phyloP scores from a whole-genome alignment of 1,284 basidiomycete species.

The Ceratobasidium sp. region DNA sequence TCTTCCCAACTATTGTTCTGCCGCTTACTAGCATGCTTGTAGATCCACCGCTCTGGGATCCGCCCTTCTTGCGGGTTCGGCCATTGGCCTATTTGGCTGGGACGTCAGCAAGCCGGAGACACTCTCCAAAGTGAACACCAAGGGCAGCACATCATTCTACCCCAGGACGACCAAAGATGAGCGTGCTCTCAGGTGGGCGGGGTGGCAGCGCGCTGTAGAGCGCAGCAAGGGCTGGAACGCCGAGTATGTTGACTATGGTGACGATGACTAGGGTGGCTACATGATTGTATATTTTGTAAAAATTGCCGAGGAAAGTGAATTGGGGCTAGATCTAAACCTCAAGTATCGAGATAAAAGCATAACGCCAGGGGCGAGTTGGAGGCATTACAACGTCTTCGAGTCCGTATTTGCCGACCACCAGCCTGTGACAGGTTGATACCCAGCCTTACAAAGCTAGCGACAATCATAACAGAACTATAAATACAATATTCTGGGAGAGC shows the following conservation, averaged over 20 bases:
- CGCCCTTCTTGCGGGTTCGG: conserved; percentile 91
- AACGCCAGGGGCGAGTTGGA: too few species aligned
- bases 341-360: too few species aligned
- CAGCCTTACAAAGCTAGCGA: too few species aligned
- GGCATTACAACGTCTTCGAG: too few species aligned
- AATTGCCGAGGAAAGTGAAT: background rate
- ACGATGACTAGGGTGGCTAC: conserved; percentile 14
- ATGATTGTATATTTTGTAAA: background rate
- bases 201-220: conserved; percentile 87
- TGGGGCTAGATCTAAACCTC: background rate
- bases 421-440: too few species aligned
- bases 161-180: conserved; percentile 64
- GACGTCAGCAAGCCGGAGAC: conserved; percentile 85
- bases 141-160: conserved; percentile 75
- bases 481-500: too few species aligned
- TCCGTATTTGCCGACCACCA: too few species aligned
- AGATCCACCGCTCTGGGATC: conserved; percentile 96
- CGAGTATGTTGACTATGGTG: conserved; percentile 56
- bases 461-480: too few species aligned
- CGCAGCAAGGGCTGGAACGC: conserved; percentile 80
- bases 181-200: conserved; percentile 68
- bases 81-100: conserved; percentile 93
- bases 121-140: conserved; percentile 86
- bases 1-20: background rate
- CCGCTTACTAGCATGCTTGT: background rate